Conservation (phyloP, 73 alveolate species). For the Paramecium octaurelia region DNA sequence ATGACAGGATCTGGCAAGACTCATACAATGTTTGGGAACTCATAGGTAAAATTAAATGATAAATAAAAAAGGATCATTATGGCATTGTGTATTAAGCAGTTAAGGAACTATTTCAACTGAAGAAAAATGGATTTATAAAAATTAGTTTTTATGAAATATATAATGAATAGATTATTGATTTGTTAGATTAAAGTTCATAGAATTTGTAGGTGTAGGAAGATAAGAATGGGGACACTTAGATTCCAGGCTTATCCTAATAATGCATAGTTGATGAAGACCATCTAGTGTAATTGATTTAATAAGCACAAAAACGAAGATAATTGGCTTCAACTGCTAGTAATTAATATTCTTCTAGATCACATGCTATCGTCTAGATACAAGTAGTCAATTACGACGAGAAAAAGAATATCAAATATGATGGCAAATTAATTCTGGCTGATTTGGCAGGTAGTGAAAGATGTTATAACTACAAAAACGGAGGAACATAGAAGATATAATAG, state of each 20-base stretch:
- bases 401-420: not conserved
- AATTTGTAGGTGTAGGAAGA: constrained; percentile 51
- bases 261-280: constrained; percentile 64
- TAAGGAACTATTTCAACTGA: not conserved
- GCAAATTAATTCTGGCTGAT: constrained; percentile 64
- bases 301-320: constrained; percentile 66
- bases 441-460: constrained; percentile 90
- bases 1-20: constrained; percentile 74
- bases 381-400: constrained; percentile 60
- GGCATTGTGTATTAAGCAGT: constrained; percentile 52
- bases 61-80: not conserved
- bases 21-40: constrained; percentile 71
- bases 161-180: constrained; percentile 56
- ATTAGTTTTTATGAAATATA: constrained; percentile 57
- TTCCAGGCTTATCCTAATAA: constrained; percentile 65
- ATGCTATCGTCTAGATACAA: constrained; percentile 67
- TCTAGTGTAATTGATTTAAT: constrained; percentile 57
- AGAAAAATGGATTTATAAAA: constrained; percentile 35
- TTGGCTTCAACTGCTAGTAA: constrained; percentile 68
- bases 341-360: constrained; percentile 68
- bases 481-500: constrained; percentile 70
- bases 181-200: not conserved
- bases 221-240: constrained; percentile 70
- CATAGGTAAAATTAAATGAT: constrained; percentile 28
- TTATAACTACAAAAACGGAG: constrained; percentile 68